Conservation (phyloP, 2,329 filamentous ascomycete species). For the Calonectria crousiana region DNA sequence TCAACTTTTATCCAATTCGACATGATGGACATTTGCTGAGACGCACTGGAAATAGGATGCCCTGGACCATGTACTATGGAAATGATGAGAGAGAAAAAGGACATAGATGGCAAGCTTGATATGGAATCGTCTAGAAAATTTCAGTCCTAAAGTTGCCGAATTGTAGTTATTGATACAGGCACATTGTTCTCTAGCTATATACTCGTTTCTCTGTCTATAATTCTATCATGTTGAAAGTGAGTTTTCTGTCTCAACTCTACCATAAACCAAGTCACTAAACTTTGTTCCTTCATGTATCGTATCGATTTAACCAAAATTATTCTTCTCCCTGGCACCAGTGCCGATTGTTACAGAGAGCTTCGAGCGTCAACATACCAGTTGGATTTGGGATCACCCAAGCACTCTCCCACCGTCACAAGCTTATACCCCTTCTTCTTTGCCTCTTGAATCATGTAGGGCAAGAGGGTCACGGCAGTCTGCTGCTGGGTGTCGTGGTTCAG, state of each 20-base stretch:
- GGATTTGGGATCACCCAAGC: constrained; percentile 62
- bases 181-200: background rate
- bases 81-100: background rate
- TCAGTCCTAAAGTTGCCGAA: background rate
- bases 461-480: constrained; percentile 57
- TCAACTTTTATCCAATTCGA: background rate
- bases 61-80: background rate
- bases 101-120: background rate
- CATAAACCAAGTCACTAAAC: background rate
- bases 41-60: background rate
- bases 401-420: constrained; percentile 63
- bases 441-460: constrained; percentile 55
- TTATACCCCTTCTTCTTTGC: constrained; percentile 55
- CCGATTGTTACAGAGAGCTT: background rate
- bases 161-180: background rate
- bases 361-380: constrained; percentile 62
- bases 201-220: too few species aligned
- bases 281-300: background rate
- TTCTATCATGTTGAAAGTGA: too few species aligned
- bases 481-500: constrained; percentile 66
- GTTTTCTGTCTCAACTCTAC: too few species aligned
- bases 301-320: background rate
- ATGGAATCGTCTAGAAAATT: background rate
- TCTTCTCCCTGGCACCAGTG: background rate
- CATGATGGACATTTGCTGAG: background rate